These are phyloP conservation scores for Vigna nakashimae DNA, from an alignment of 306 rosid genomes.

Conservation along the genomic window DNA sequence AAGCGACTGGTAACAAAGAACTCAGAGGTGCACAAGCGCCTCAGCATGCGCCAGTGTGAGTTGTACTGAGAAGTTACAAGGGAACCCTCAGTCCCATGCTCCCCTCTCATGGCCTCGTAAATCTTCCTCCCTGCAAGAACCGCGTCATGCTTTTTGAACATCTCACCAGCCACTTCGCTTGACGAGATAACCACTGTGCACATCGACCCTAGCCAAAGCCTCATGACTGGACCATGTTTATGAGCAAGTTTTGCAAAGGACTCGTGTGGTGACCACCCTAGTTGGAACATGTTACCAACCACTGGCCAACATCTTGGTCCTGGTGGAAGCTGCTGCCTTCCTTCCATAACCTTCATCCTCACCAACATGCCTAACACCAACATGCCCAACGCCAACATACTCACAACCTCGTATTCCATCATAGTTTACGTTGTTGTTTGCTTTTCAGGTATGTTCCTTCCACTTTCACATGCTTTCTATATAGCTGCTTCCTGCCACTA, in stretches of 20 bases:
- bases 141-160: constrained; percentile 75
- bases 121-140: constrained; percentile 77
- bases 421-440: neutral
- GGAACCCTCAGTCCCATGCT: constrained; percentile 65
- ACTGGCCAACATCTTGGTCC: constrained; percentile 83
- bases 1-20: constrained; percentile 67
- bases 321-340: constrained; percentile 65
- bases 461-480: neutral
- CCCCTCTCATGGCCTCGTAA: constrained; percentile 83
- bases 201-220: constrained; percentile 85
- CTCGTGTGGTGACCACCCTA: constrained; percentile 72
- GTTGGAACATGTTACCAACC: constrained; percentile 74
- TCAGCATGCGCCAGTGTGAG: constrained; percentile 82
- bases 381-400: constrained; percentile 31
- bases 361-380: constrained; percentile 48
- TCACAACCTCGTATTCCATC: constrained; percentile 49
- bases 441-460: neutral
- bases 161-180: constrained; percentile 57
- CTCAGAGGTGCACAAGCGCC: constrained; percentile 60
- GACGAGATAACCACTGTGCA: constrained; percentile 80
- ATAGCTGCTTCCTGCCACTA: neutral
- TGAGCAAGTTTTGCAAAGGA: constrained; percentile 63
- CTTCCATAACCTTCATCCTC: constrained; percentile 23
- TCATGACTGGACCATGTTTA: constrained; percentile 81
- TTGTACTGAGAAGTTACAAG: constrained; percentile 75